Evolutionary conservation across 441 rosid genomes (phyloP), one percentile per base, ranked within the genome.

Genomic region (Biscutella laevigata): DNA sequence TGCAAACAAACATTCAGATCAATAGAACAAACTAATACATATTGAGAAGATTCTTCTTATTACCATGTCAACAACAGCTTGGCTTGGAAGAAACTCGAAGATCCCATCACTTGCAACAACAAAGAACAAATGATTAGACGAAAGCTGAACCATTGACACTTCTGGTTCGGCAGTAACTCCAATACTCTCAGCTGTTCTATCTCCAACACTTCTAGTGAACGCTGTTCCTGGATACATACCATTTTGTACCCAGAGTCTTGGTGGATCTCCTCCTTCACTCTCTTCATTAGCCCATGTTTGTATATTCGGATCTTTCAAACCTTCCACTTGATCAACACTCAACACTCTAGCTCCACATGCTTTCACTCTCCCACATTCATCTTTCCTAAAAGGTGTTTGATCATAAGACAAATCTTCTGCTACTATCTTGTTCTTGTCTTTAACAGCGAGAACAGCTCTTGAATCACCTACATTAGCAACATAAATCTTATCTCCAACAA

Each of bases 81-180:
- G 95, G 75, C 95, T 92, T 24, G 92, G 77, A 64, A 92, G 87
- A 66, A 88, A 92, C 82, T 92, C 97, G 43, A 86, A 92, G 45
- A 88, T 86, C 37, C 97, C 99, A 64, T 88, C 97, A 50, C 97
- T 92, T 11, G 97, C 99, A 67, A 92, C 86, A 50, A 92, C 78
- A 43, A 92, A 88, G 71, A 88, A 92, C 69, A 74, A 43, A 68
- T 88, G 90, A 60, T 76, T 70, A 6, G 86, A 81, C 21, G 72
- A 77, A 12, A 92, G 83, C 53, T 67, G 77, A 66, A 84, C 71
- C 59, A 71, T 46, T 0, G 79, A 73, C 52, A 92, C 81, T 71
- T 92, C 99, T 3, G 97, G 97, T 37, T 68, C 88, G 21, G 97
- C 80, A 62, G 80, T 59, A 25, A 81, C 97, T 59, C 97, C 99